Evolutionary conservation across 2,329 filamentous ascomycete genomes (phyloP), one percentile per base, ranked within the genome.

Genomic region (Trichoderma citrinoviride): DNA sequence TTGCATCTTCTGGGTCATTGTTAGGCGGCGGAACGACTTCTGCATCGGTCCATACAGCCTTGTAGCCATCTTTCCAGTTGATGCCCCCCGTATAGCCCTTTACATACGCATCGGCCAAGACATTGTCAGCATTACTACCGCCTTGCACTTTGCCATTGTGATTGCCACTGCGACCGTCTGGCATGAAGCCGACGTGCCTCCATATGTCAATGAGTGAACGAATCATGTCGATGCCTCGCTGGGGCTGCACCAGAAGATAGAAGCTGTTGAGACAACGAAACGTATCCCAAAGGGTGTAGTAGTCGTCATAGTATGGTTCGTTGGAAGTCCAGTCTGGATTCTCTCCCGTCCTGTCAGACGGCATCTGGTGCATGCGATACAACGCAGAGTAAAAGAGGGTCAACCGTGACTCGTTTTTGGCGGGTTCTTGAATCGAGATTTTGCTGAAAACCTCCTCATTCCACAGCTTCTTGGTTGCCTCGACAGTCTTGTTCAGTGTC

Each of bases 291-390:
- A 84, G 77, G 0, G 85, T 86, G 71, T 85, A 87, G 53, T 85
- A 81, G 67, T 87, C 85, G 57, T 87, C 83, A 69, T 85, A 87
- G 66, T 83, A 86, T 1, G 85, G 84, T 68, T 87, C 85, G 0
- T 71, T 71, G 1, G 80, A 82, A 5, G 74, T 72, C 85, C 85
- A 87, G 3, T 77, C 71, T 0, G 84, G 85, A 63, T 87, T 88
- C 68, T 88, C 85, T 1, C 82, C 84, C 0, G 83, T 86, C 6
- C 83, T 79, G 65, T 88, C 84, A 0, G 84, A 86, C 0, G 85
- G 85, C 67, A 87, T 83, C n/a, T 88, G 71, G 67, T 87, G 84
- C 79, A 85, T 84, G 69, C 84, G 83, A 67, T 88, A 88, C 7
- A 89, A 73, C 1, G 81, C 83, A 0, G 83, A 82, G 72, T 88